Evolutionary conservation across 495 filamentous ascomycete genomes (phyloP).

Genomic region (Penicillium simplicissimum): DNA sequence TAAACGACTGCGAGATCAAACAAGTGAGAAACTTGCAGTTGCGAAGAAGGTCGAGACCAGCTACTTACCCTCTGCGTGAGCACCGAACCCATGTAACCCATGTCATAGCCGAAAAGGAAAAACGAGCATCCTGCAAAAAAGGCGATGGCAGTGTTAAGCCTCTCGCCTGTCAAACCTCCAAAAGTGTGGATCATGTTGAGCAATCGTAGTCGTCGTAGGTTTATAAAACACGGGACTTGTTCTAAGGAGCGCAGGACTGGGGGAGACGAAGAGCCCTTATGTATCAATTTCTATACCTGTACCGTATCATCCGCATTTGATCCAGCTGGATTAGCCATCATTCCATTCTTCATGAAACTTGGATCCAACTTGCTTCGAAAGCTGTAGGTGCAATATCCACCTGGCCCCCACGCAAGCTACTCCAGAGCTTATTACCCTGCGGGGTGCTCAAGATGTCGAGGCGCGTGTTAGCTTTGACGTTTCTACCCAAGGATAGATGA

Average conservation of each 20-base stretch:
- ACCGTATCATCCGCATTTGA: neutral
- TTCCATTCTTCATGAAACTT: neutral
- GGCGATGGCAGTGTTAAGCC: constrained; percentile 16
- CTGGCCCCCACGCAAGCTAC: neutral
- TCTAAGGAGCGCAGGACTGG: neutral
- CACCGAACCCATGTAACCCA: constrained; percentile 15
- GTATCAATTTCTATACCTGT: neutral
- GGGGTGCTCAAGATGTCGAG: neutral
- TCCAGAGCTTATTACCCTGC: neutral
- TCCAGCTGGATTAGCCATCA: neutral
- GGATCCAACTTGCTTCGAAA: neutral
- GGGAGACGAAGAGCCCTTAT: neutral
- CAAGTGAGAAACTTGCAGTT: constrained; percentile 1
- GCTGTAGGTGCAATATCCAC: neutral
- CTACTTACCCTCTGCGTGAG: neutral
- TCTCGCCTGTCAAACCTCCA: constrained; percentile 1
- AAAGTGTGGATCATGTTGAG: neutral
- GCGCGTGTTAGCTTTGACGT: neutral
- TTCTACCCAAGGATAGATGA: neutral
- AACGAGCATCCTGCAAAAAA: constrained; percentile 15
- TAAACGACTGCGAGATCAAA: neutral
- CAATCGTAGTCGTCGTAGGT: neutral
- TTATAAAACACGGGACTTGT: neutral
- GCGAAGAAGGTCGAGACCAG: constrained; percentile 2
- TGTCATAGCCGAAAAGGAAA: constrained; percentile 19